Conservation (phyloP, 768 basidiomycete species). For the Amyloporia xantha region DNA sequence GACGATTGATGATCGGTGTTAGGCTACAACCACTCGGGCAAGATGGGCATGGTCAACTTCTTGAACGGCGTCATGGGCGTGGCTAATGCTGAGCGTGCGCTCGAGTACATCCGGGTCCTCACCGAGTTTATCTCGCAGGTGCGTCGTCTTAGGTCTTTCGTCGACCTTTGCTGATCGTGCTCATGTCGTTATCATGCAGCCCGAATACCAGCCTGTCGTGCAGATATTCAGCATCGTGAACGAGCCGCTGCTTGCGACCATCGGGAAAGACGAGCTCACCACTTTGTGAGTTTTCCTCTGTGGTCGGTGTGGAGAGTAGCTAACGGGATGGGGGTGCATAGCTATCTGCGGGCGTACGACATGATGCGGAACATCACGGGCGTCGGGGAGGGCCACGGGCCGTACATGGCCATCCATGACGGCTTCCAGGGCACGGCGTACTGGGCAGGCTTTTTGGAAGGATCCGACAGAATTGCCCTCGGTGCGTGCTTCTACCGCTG, state of each 20-base stretch:
- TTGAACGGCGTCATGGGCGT: conserved; percentile 73
- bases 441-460: conserved; percentile 34
- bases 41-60: conserved; percentile 52
- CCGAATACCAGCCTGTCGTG: conserved; percentile 57
- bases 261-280: conserved; percentile 48
- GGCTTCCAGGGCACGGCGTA: conserved; percentile 43
- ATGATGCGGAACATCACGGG: conserved; percentile 72
- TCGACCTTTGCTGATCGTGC: neutral
- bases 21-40: conserved; percentile 59
- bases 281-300: conserved; percentile 42
- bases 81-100: conserved; percentile 75
- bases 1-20: neutral
- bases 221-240: conserved; percentile 60
- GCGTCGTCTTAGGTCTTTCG: no score
- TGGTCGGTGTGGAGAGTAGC: neutral
- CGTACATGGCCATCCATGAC: conserved; percentile 47
- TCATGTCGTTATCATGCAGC: conserved; percentile 18
- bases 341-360: conserved; percentile 52
- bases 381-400: conserved; percentile 54
- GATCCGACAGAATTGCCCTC: conserved; percentile 36
- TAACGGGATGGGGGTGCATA: no score
- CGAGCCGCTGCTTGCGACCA: conserved; percentile 45
- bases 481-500: conserved; percentile 25
- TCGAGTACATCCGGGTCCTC: conserved; percentile 69
- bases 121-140: conserved; percentile 74